Base-by-base conservation (phyloP, 108 stramenopile genomes). In the Conticribra weissflogii region DNA sequence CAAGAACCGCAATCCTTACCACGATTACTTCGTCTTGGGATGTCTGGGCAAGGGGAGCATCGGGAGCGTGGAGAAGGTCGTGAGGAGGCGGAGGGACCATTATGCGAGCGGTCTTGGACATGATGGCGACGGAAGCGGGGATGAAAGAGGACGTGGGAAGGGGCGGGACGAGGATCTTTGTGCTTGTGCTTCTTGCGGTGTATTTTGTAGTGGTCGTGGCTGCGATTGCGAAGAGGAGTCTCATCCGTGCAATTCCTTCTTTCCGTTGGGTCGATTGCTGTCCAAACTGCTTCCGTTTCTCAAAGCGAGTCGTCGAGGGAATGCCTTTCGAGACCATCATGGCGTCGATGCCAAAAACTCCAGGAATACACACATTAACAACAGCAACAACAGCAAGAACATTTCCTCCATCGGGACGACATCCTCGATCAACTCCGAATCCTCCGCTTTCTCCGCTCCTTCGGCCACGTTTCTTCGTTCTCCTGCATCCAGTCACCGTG, bases 21-120 rank as follows among this genome's bases (percentile, higher is more conserved):
- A 59, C 0, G 24, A 68, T 27, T 68, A 68, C 32, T 30, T 34
- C 3, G 45, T 68, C 1, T 23, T 68, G 57, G 57, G 36, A 27
- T 27, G 27, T n/a, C 16, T 68, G 27, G 68, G 68, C 16, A 34
- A 68, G 56, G 68, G 68, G 1, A 68, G 68, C 21, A 68, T 68
- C 49, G 68, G 68, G 15, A 68, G 68, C 18, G 68, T 68, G 2
- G 68, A 68, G 19, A 68, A 68, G 32, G 68, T 68, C 28, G 57
- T 59, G 3, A 58, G 33, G 19, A 58, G 33, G 29, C 68, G 50
- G 33, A 24, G n/a, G n/a, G n/a, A n/a, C n/a, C n/a, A n/a, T n/a
- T n/a, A n/a, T 16, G 5, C 23, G 27, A 5, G 54, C 27, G 36
- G 36, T 5, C 8, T 41, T 41, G 36, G 12, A 41, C n/a, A n/a